Percentiles rank a stretch among this genome's conserved stretches.
Conservation (phyloP, 441 rosid species). For the Erodium texanum region DNA sequence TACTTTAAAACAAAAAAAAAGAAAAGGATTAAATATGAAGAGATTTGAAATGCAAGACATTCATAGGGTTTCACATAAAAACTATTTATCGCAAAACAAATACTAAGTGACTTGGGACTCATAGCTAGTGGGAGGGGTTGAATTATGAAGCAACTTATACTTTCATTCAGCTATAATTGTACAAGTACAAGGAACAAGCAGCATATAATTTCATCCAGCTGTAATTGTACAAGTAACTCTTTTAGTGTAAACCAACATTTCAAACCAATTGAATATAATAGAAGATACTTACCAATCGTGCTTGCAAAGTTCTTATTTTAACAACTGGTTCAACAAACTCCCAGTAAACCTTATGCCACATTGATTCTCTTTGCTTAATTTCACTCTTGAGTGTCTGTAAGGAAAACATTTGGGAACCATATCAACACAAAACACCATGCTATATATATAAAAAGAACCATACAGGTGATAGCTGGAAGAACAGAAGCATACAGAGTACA, state of each 20-base stretch:
- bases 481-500: conserved; percentile 73
- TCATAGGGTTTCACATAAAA: neutral
- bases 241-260: conserved; percentile 4
- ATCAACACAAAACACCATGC: neutral
- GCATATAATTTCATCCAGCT: too few species aligned
- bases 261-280: neutral
- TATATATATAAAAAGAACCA: neutral
- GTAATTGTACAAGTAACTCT: neutral
- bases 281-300: conserved; percentile 61
- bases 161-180: too few species aligned
- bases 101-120: too few species aligned
- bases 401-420: conserved; percentile 6
- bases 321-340: conserved; percentile 75
- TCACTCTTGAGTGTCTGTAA: conserved; percentile 71
- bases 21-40: neutral
- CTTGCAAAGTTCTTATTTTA: conserved; percentile 77
- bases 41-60: neutral
- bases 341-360: conserved; percentile 70
- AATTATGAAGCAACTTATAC: too few species aligned
- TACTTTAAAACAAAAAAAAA: neutral
- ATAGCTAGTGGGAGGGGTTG: too few species aligned
- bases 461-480: conserved; percentile 6
- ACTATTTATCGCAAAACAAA: neutral
- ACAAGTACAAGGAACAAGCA: too few species aligned
- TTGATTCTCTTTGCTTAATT: conserved; percentile 69